These are phyloP conservation scores for Danielozyma ontarioensis DNA, from an alignment of 805 yeast genomes.

Conservation along the genomic window DNA sequence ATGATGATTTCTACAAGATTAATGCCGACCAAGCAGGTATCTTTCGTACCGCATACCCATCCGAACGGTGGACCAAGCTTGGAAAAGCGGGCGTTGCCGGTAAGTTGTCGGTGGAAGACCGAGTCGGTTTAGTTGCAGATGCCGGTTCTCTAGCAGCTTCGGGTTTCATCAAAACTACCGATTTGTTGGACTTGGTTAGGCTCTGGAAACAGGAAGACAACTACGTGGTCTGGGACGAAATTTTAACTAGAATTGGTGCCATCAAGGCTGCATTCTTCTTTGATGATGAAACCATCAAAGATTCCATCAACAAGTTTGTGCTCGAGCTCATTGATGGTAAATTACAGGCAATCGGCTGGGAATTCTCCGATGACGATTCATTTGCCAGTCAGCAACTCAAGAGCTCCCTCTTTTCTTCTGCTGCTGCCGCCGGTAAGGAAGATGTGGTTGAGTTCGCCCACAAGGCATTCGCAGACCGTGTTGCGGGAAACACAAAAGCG, in stretches of 20 bases:
- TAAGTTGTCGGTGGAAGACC: slow-evolving; percentile 65
- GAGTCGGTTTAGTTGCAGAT: slow-evolving; percentile 79
- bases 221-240: slow-evolving; percentile 66
- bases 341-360: slow-evolving; percentile 59
- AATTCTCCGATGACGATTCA: slow-evolving; percentile 49
- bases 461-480: slow-evolving; percentile 47
- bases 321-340: slow-evolving; percentile 53
- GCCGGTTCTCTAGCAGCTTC: slow-evolving; percentile 67
- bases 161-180: slow-evolving; percentile 61
- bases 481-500: slow-evolving; percentile 60
- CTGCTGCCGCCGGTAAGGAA: slow-evolving; percentile 48
- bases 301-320: slow-evolving; percentile 47
- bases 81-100: slow-evolving; percentile 57
- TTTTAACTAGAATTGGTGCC: slow-evolving; percentile 43
- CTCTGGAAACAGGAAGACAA: slow-evolving; percentile 57
- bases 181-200: slow-evolving; percentile 53
- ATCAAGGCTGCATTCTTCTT: slow-evolving; percentile 52
- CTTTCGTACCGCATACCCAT: slow-evolving; percentile 66
- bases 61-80: slow-evolving; percentile 64
- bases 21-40: slow-evolving; percentile 74
- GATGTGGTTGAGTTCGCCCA: slow-evolving; percentile 43
- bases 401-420: slow-evolving; percentile 55
- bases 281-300: slow-evolving; percentile 42
- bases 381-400: slow-evolving; percentile 64
- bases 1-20: slow-evolving; percentile 56